phyloP scores from a whole-genome alignment of 257 asterid genomes.

The Fraxinus cuspidata region DNA sequence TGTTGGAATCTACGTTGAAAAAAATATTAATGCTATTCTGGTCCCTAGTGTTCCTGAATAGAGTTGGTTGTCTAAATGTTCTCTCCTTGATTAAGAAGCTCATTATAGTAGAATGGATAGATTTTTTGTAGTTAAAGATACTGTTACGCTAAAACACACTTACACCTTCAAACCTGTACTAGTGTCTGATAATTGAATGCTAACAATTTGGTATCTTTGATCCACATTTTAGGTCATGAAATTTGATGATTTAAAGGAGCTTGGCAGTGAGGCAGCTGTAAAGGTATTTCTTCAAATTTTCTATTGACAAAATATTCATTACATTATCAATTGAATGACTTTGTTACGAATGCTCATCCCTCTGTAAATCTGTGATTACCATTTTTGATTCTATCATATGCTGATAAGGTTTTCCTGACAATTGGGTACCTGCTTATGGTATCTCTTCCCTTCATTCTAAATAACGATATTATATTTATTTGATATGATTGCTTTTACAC shows the following conservation, averaged over 20 bases:
- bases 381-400: background rate
- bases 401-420: background rate
- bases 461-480: background rate
- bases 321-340: background rate
- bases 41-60: too few species aligned
- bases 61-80: too few species aligned
- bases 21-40: too few species aligned
- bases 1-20: too few species aligned
- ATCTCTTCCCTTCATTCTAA: background rate
- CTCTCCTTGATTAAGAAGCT: too few species aligned
- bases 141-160: background rate
- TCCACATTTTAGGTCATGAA: conserved; percentile 77
- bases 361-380: background rate
- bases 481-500: background rate
- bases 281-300: conserved; percentile 52
- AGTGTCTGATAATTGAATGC: background rate
- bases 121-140: background rate
- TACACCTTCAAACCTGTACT: background rate
- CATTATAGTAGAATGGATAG: too few species aligned
- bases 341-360: background rate
- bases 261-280: conserved; percentile 81
- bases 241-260: conserved; percentile 92
- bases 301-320: background rate
- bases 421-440: background rate
- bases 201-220: conserved; percentile 7